These are phyloP conservation scores for Malus orientalis DNA, from an alignment of 306 rosid genomes.

Conservation along the genomic window DNA sequence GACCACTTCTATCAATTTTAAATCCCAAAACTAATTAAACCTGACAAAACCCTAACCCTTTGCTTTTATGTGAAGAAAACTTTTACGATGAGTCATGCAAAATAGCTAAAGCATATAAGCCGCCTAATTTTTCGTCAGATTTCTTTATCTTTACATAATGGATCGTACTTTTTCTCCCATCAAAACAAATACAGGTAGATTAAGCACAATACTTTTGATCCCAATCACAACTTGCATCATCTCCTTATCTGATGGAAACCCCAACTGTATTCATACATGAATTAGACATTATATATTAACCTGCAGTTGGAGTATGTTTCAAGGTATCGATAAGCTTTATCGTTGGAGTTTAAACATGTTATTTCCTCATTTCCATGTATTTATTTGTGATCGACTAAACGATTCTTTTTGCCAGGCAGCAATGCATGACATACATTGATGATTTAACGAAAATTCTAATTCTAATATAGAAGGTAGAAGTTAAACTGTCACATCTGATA, in stretches of 20 bases:
- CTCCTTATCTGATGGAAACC: not conserved
- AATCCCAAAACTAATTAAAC: no score
- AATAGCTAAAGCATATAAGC: not conserved
- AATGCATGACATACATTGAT: no score
- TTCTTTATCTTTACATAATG: not conserved
- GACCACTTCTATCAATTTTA: no score
- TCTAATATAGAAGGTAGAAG: no score
- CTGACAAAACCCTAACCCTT: no score
- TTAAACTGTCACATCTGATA: no score
- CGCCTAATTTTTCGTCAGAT: not conserved
- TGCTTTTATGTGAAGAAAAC: not conserved
- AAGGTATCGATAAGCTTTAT: no score
- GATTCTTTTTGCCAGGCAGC: no score
- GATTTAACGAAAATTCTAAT: no score
- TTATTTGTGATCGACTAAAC: no score
- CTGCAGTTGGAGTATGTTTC: not conserved
- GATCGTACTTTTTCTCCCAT: slow-evolving; percentile 9
- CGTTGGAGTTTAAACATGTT: no score
- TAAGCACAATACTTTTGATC: slow-evolving; percentile 7
- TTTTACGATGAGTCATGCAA: not conserved
- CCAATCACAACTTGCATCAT: not conserved
- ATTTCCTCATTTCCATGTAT: no score
- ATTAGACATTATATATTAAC: not conserved
- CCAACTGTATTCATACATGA: not conserved
- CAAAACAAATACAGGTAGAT: slow-evolving; percentile 17